These are phyloP conservation scores for Chaetomium fimeti DNA, from an alignment of 495 filamentous ascomycete genomes.

Conservation along the genomic window DNA sequence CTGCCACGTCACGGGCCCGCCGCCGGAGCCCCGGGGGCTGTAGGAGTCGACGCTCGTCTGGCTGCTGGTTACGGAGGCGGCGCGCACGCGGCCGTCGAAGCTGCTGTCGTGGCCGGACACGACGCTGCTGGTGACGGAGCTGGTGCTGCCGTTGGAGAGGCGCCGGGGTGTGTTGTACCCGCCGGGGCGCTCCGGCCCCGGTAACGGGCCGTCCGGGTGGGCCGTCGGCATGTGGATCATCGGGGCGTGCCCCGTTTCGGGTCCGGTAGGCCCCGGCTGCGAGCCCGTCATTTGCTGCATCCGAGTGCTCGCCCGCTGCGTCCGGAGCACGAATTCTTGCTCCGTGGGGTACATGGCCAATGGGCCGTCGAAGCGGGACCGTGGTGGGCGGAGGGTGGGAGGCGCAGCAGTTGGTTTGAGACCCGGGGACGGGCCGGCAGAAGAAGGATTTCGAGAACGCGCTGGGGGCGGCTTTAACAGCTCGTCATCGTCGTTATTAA, in stretches of 20 bases:
- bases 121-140: conserved; percentile 28
- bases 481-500: conserved; percentile 17
- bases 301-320: conserved; percentile 27
- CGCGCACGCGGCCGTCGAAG: conserved; percentile 31
- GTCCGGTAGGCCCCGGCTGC: conserved; percentile 4
- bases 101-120: conserved; percentile 32
- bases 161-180: conserved; percentile 25
- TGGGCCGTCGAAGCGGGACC: conserved; percentile 17
- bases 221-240: conserved; percentile 24
- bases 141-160: conserved; percentile 32
- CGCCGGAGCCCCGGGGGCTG: conserved; percentile 10
- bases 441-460: conserved; percentile 10
- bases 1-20: conserved; percentile 23
- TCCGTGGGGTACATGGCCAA: conserved; percentile 30
- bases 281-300: conserved; percentile 24
- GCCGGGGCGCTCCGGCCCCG: conserved; percentile 20
- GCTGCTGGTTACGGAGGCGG: conserved; percentile 36
- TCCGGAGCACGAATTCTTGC: conserved; percentile 31
- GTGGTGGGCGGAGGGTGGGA: conserved; percentile 13
- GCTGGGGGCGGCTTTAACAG: conserved; percentile 22
- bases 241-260: conserved; percentile 11
- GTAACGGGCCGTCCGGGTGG: conserved; percentile 11
- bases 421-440: conserved; percentile 3
- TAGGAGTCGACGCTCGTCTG: conserved; percentile 45
- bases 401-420: conserved; percentile 21